Base-by-base conservation (phyloP, 176 grass and related monocot species). In the Carex scoparia region DNA sequence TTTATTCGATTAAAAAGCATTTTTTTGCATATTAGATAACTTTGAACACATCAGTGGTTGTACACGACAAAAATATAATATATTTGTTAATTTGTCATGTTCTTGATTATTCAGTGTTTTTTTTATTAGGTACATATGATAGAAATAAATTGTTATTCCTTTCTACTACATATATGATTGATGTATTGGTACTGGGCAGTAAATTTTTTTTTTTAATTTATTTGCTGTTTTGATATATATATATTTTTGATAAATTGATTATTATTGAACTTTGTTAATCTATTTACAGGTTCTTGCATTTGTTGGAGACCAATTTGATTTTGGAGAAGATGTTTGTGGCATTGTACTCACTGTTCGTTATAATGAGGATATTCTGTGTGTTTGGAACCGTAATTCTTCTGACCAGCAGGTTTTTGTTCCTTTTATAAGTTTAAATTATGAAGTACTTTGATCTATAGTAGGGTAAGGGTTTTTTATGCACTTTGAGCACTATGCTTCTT, bases 281-380 rank as follows among this genome's bases (percentile, higher is more conserved):
- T 81, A 64, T 86, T 30, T 79, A 70, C 81, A 99, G 97, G 88
- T 99, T 70, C 81, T 99, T 86, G 91, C 92, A 75, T 86, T 99
- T 79, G 93, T 96, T 53, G 97, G 97, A 4, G 93, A 96, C 79
- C 97, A 99, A 92, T 90, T 99, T 87, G 97, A 99, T 51, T 92
- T 85, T 65, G 92, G 97, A 9, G 91, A 99, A 79, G 91, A 99
- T 80, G 89, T 94, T 33, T 99, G 97, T 87, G 97, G 97, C 51
- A 73, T 90, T 35, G 97, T 99, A 61, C 88, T 99, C 38, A 99
- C 93, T 86, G 85, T 94, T 69, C 97, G 97, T 80, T 94, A 88
- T 54, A 95, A 94, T 55, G 97, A 99, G 73, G 97, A 99, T 86
- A 96, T 99, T 82, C 68, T 99, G 40, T 95, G 97, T 79, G 93